Evolutionary conservation across 1,284 basidiomycete species (phyloP).

Genomic region (Puccinia hordei): DNA sequence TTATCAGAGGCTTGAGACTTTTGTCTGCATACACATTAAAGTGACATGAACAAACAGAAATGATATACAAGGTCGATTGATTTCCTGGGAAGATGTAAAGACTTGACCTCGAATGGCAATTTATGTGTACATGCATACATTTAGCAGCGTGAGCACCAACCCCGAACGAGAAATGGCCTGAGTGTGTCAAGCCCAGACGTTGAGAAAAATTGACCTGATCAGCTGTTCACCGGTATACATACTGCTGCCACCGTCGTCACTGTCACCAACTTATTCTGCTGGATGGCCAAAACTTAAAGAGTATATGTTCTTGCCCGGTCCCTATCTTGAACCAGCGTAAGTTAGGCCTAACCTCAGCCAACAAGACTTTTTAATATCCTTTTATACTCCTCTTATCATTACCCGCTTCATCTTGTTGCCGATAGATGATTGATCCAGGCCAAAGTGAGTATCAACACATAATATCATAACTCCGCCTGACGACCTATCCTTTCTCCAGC

Average conservation of each 20-base stretch:
- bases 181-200: neutral
- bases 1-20: too few species aligned
- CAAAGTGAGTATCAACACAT: neutral
- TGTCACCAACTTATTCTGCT: too few species aligned
- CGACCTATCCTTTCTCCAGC: neutral
- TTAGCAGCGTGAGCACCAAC: neutral
- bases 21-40: too few species aligned
- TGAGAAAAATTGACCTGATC: slow-evolving; percentile 2
- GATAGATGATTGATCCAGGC: neutral
- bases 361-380: neutral
- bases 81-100: too few species aligned
- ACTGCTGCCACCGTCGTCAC: neutral
- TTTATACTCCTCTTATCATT: neutral
- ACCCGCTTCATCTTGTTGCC: neutral
- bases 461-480: neutral
- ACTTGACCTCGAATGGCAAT: neutral
- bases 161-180: neutral
- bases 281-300: too few species aligned
- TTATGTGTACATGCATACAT: neutral
- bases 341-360: slow-evolving; percentile 3
- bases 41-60: too few species aligned
- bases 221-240: neutral
- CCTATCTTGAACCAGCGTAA: neutral
- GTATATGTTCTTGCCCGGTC: neutral
- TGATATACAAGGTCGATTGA: too few species aligned